Percentiles rank a stretch among this genome's conserved stretches.
Evolutionary conservation across 257 asterid genomes (phyloP).

Genomic region (Solanum chmielewskii): DNA sequence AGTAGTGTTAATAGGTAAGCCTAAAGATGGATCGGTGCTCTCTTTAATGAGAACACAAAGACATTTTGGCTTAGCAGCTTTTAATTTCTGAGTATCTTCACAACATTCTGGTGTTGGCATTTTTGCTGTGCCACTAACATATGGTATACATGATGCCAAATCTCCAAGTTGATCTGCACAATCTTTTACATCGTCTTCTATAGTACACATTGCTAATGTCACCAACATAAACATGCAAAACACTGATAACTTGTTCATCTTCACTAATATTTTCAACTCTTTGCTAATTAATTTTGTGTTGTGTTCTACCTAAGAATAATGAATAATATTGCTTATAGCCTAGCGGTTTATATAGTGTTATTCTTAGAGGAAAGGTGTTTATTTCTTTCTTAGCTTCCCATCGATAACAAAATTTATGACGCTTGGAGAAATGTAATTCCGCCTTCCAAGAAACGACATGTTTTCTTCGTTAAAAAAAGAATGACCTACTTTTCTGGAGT

Average conservation of each 20-base stretch:
- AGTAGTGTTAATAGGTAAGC: slow-evolving; percentile 56
- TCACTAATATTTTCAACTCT: not conserved
- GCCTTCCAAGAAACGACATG: not conserved
- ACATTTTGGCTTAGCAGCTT: slow-evolving; percentile 48
- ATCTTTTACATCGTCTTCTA: slow-evolving; percentile 47
- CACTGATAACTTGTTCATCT: not conserved
- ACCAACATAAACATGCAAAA: not conserved
- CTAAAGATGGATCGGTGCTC: slow-evolving; percentile 51
- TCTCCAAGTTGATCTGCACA: slow-evolving; percentile 46
- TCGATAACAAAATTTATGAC: not conserved
- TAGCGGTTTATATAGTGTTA: not conserved
- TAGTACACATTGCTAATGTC: slow-evolving; percentile 12
- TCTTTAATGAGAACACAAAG: slow-evolving; percentile 59
- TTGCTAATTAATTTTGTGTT: not conserved
- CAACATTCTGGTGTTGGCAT: slow-evolving; percentile 51
- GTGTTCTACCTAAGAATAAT: not conserved
- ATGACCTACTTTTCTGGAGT: too few relatives aligned
- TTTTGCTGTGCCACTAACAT: slow-evolving; percentile 48
- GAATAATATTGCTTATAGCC: not conserved
- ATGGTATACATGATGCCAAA: slow-evolving; percentile 53
- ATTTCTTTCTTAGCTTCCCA: not conserved
- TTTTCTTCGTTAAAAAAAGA: too few relatives aligned
- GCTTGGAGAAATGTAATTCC: not conserved
- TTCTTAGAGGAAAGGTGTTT: not conserved
- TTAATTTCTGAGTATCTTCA: slow-evolving; percentile 31